Evolutionary conservation across 2,329 filamentous ascomycete species (phyloP).

Genomic region (Phialophora chinensis): DNA sequence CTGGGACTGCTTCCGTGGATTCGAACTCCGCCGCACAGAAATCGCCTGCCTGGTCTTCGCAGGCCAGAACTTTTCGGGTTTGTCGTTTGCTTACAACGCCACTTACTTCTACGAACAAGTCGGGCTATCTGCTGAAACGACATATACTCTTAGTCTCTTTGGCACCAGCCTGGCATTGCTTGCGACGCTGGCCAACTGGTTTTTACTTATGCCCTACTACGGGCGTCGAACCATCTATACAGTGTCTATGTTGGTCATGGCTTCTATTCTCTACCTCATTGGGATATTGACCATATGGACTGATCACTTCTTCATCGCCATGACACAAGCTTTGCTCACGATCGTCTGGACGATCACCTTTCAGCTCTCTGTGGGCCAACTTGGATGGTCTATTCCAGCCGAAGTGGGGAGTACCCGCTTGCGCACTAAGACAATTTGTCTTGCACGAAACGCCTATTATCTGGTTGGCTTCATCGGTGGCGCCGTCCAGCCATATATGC

Average conservation of each 20-base stretch:
- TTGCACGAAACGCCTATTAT: constrained; percentile 59
- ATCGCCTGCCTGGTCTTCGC: constrained; percentile 48
- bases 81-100: constrained; percentile 45
- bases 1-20: constrained; percentile 44
- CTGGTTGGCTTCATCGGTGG: constrained; percentile 55
- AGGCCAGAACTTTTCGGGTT: constrained; percentile 47
- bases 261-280: constrained; percentile 42
- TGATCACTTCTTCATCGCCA: constrained; percentile 40
- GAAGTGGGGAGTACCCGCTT: constrained; percentile 61
- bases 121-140: constrained; percentile 43
- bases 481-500: constrained; percentile 44
- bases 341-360: constrained; percentile 61
- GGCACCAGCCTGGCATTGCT: constrained; percentile 66
- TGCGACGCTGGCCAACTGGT: constrained; percentile 60
- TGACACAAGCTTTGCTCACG: constrained; percentile 52
- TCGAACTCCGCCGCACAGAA: constrained; percentile 49
- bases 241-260: constrained; percentile 42
- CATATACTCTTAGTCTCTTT: constrained; percentile 54
- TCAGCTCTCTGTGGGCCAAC: constrained; percentile 60
- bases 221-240: constrained; percentile 52
- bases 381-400: constrained; percentile 59
- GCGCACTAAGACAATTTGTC: constrained; percentile 60
- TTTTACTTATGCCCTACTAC: constrained; percentile 44
- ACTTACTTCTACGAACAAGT: constrained; percentile 51
- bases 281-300: constrained; percentile 41